phyloP scores from a whole-genome alignment of 2,329 filamentous ascomycete genomes.

The Fusarium sp. region DNA sequence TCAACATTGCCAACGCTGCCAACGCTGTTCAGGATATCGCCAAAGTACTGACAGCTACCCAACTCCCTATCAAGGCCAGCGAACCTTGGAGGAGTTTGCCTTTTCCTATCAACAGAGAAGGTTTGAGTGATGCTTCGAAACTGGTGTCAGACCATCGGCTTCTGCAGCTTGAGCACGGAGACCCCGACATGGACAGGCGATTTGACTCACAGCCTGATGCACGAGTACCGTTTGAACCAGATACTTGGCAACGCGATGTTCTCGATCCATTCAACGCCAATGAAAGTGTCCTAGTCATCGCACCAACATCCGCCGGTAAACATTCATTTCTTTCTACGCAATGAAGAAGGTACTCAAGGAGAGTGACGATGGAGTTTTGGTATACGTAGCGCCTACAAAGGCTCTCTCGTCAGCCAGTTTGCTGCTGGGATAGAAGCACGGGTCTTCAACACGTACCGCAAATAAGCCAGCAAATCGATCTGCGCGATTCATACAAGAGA shows the following conservation, averaged over 20 bases:
- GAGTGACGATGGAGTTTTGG: conserved; percentile 76
- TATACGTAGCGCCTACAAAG: conserved; percentile 86
- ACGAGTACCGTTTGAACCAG: conserved; percentile 78
- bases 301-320: conserved; percentile 83
- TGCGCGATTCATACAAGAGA: conserved; percentile 85
- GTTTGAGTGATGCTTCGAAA: neutral
- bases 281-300: conserved; percentile 79
- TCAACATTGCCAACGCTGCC: conserved; percentile 14
- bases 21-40: conserved; percentile 24
- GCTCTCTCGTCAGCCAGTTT: conserved; percentile 85
- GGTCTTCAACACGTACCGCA: conserved; percentile 74
- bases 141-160: conserved; percentile 10
- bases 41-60: conserved; percentile 7
- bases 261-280: conserved; percentile 78
- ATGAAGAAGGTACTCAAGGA: conserved; percentile 80
- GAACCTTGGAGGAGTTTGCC: conserved; percentile 14
- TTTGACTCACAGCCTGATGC: conserved; percentile 75
- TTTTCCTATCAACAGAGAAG: conserved; percentile 2
- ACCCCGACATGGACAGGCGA: conserved; percentile 80
- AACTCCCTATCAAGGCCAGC: neutral
- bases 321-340: conserved; percentile 86
- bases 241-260: conserved; percentile 80
- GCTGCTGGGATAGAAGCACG: conserved; percentile 81
- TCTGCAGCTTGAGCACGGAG: conserved; percentile 76
- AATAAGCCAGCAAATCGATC: conserved; percentile 72